phyloP scores from a whole-genome alignment of 176 grass and related monocot genomes.

The Phoenix dactylifera region DNA sequence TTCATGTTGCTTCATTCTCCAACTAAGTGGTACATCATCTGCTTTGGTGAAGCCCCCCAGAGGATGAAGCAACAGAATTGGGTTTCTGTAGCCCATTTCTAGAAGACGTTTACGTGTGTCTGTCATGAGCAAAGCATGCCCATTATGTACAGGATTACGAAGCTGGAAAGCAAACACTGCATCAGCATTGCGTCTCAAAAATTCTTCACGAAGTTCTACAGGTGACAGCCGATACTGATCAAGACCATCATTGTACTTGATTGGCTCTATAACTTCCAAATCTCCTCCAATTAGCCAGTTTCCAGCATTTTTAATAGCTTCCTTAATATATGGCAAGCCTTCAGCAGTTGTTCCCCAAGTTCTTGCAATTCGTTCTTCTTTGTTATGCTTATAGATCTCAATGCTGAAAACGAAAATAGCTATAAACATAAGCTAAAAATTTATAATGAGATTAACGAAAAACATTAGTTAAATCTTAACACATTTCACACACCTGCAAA shows the following conservation, averaged over 20 bases:
- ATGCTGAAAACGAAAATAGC: conserved; percentile 44
- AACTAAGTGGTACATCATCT: conserved; percentile 87
- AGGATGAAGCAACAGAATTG: conserved; percentile 91
- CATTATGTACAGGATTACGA: conserved; percentile 95
- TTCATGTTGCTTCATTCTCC: conserved; percentile 98
- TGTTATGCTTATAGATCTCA: conserved; percentile 98
- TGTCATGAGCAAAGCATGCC: conserved; percentile 94
- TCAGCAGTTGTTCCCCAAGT: conserved; percentile 86
- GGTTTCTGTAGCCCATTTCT: conserved; percentile 92
- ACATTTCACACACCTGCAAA: no score
- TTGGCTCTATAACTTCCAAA: conserved; percentile 90
- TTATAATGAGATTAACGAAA: no score
- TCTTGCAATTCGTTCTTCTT: conserved; percentile 98
- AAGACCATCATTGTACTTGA: conserved; percentile 95
- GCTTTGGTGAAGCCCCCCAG: conserved; percentile 92
- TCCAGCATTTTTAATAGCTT: conserved; percentile 76
- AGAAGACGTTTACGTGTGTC: conserved; percentile 76
- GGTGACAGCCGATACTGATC: conserved; percentile 92
- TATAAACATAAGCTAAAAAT: no score
- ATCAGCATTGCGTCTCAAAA: conserved; percentile 79
- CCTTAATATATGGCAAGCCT: conserved; percentile 79
- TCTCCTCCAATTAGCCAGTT: conserved; percentile 97
- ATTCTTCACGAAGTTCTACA: conserved; percentile 78
- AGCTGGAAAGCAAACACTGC: conserved; percentile 99
- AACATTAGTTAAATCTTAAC: no score